Evolutionary conservation across 1,284 basidiomycete genomes (phyloP).

Genomic region (Cystobasidium slooffiae): DNA sequence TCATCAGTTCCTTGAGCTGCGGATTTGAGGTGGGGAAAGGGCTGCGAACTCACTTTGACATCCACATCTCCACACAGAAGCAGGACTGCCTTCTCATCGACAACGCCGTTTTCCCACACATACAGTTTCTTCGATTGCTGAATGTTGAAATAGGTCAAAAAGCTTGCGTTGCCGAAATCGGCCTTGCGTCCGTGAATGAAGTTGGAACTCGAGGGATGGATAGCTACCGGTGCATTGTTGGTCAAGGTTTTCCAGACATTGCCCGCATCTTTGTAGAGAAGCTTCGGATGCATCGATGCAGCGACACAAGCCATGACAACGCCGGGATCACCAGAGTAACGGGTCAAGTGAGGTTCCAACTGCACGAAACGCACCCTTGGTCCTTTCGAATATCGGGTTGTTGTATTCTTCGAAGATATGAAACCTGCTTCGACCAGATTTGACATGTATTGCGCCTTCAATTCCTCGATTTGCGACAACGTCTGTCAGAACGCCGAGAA

Average conservation of each 20-base stretch:
- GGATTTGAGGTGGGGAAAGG: neutral
- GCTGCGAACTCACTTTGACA: slow-evolving; percentile 63
- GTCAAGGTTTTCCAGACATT: slow-evolving; percentile 75
- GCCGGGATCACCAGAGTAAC: slow-evolving; percentile 66
- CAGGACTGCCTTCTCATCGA: slow-evolving; percentile 80
- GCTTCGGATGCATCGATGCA: slow-evolving; percentile 89
- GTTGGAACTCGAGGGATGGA: slow-evolving; percentile 93
- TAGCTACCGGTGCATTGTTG: slow-evolving; percentile 81
- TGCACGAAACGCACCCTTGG: slow-evolving; percentile 70
- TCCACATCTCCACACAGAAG: slow-evolving; percentile 91
- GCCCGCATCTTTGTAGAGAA: slow-evolving; percentile 71
- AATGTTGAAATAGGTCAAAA: slow-evolving; percentile 85
- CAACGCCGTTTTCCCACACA: slow-evolving; percentile 93
- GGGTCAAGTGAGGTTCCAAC: slow-evolving; percentile 73
- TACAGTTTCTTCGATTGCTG: slow-evolving; percentile 90
- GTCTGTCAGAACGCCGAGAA: slow-evolving; percentile 63
- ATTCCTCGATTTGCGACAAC: slow-evolving; percentile 92
- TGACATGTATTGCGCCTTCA: slow-evolving; percentile 86
- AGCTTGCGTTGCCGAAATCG: slow-evolving; percentile 71
- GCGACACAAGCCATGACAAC: slow-evolving; percentile 81
- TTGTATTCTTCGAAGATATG: slow-evolving; percentile 59
- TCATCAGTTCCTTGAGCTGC: too few species aligned
- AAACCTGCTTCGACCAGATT: slow-evolving; percentile 84
- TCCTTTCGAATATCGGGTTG: slow-evolving; percentile 56
- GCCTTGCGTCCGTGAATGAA: slow-evolving; percentile 65